These are phyloP conservation scores for Zelonia costaricensis DNA, from an alignment of 208 protist species.

Conservation along the genomic window DNA sequence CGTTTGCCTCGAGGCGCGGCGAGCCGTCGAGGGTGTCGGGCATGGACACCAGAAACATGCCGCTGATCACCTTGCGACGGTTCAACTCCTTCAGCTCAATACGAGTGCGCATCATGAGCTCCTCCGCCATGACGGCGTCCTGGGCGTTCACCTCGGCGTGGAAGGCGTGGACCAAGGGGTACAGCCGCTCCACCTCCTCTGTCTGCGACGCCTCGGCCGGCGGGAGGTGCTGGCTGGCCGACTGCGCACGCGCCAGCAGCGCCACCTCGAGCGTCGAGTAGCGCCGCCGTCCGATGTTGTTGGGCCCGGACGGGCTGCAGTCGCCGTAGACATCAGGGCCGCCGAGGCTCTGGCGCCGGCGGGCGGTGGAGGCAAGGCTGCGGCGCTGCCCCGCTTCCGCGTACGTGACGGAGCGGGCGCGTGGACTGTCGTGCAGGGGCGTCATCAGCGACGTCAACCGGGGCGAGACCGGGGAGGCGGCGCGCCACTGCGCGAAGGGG, in stretches of 20 bases:
- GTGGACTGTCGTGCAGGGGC: background rate
- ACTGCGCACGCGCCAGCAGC: conserved; percentile 11
- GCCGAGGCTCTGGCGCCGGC: background rate
- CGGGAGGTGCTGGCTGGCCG: background rate
- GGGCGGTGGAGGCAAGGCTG: too few relatives aligned
- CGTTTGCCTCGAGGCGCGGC: too few relatives aligned
- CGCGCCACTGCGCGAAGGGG: background rate
- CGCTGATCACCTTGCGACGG: conserved; percentile 11
- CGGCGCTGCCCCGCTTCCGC: background rate
- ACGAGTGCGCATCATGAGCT: conserved; percentile 39
- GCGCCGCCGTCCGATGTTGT: background rate
- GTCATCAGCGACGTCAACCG: too few relatives aligned
- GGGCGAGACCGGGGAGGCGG: background rate
- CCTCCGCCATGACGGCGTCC: conserved; percentile 35
- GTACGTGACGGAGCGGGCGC: background rate
- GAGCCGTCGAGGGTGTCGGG: too few relatives aligned
- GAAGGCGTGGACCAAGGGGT: conserved; percentile 31
- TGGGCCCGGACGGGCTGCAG: background rate
- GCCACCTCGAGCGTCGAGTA: conserved; percentile 24
- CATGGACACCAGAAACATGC: too few relatives aligned
- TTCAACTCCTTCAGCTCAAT: conserved; percentile 46
- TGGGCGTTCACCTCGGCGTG: conserved; percentile 28
- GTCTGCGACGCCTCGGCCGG: background rate
- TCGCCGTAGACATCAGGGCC: too few relatives aligned
- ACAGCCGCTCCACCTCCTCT: conserved; percentile 22